Evolutionary conservation across 345 rosid genomes (phyloP).

Genomic region (Hibiscus syriacus): DNA sequence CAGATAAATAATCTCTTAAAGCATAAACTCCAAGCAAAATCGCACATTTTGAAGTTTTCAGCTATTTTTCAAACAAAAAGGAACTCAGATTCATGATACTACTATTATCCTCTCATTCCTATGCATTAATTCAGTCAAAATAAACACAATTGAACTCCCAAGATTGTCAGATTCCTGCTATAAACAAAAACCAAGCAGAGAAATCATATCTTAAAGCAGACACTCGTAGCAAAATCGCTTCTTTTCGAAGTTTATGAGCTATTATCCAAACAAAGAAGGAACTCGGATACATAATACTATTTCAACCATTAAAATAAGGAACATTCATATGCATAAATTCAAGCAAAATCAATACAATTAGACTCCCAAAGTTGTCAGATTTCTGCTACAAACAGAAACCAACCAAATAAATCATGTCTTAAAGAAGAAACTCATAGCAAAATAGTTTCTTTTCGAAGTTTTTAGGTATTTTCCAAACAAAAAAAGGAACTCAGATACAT

Average conservation of each 20-base stretch:
- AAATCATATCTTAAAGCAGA: neutral
- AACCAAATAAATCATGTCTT: neutral
- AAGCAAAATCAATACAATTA: neutral
- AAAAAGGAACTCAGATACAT: neutral
- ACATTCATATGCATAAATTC: neutral
- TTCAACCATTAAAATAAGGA: neutral
- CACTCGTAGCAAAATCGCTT: neutral
- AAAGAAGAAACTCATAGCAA: neutral
- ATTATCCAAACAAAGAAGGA: neutral
- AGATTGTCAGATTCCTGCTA: neutral
- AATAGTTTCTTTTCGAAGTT: neutral
- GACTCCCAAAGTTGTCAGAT: neutral
- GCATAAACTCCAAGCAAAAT: neutral
- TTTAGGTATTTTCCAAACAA: neutral
- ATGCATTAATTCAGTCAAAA: too few relatives aligned
- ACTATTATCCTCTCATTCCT: too few relatives aligned
- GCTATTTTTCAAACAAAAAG: neutral
- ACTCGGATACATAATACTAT: neutral
- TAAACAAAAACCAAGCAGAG: neutral
- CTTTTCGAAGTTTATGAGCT: neutral
- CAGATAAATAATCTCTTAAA: neutral
- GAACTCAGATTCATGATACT: neutral
- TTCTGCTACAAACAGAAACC: neutral
- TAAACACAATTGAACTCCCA: neutral
- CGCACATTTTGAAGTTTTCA: neutral